These are phyloP conservation scores for Ilyonectria sp. DNA, from an alignment of 2,329 filamentous ascomycete genomes.

Conservation along the genomic window DNA sequence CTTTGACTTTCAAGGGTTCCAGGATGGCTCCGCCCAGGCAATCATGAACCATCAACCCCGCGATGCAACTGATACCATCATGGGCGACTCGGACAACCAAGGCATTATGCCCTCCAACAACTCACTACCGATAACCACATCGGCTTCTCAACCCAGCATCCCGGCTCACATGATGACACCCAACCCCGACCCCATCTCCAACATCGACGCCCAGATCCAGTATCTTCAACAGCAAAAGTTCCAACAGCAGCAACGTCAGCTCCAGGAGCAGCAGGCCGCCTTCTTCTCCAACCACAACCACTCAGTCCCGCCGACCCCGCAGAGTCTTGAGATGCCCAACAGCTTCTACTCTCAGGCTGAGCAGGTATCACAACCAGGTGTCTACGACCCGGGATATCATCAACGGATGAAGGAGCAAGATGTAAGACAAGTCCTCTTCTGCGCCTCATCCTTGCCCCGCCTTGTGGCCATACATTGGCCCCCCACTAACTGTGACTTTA, in stretches of 20 bases:
- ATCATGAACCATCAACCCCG: constrained; percentile 50
- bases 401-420: constrained; percentile 79
- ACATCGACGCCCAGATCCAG: constrained; percentile 77
- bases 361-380: constrained; percentile 67
- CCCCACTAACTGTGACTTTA: constrained; percentile 51
- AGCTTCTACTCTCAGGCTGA: constrained; percentile 73
- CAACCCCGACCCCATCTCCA: constrained; percentile 68
- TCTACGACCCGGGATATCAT: constrained; percentile 76
- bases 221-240: constrained; percentile 76
- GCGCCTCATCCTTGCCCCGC: background rate
- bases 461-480: background rate
- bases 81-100: constrained; percentile 52
- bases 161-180: constrained; percentile 61
- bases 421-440: constrained; percentile 55
- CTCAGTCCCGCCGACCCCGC: constrained; percentile 84
- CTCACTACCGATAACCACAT: constrained; percentile 63
- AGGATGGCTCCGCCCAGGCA: constrained; percentile 54
- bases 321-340: constrained; percentile 81
- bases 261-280: constrained; percentile 70
- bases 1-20: constrained; percentile 74
- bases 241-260: constrained; percentile 71
- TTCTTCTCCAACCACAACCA: constrained; percentile 70
- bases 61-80: constrained; percentile 54
- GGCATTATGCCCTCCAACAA: constrained; percentile 50
- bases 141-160: constrained; percentile 61